Base-by-base conservation (phyloP, 257 asterid species). In the Ilex aquifolium region DNA sequence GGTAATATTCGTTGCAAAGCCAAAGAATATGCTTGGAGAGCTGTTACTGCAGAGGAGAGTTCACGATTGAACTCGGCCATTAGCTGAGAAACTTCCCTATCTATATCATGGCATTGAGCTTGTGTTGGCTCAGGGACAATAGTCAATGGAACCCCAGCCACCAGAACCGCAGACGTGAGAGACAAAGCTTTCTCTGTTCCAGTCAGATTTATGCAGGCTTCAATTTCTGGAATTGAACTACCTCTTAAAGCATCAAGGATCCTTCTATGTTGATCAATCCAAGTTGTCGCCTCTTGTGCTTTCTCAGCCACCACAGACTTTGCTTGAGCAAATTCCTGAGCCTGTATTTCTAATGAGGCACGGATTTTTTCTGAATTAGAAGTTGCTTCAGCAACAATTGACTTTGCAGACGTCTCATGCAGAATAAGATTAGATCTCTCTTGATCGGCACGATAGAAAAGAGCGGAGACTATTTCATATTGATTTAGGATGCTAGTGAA, bases 101-200 rank as follows among this genome's bases (percentile, higher is more conserved):
- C 99, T 32, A 87, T 93, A 51, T 93, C 99, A 32, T 67, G 82
- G 80, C 99, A 93, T 72, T 89, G 97, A 63, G 78, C 80, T 78
- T 85, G 97, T 46, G 99, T 89, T 58, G 99, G 99, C 78, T 93
- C 99, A 64, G 99, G 99, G 72, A 93, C 99, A 74, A 90, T 81
- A 31, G 96, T 87, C 65, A 88, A 69, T 61, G 99, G 97, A 72
- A 93, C 95, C 76, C 99, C 95, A 66, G 97, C 94, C 51, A 59
- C 85, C 65, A 79, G 65, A 73, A 90, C 97, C 40, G 99, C 97
- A 59, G 95, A 77, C 50, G 83, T 69, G 61, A 93, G 88, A 62
- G 97, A 89, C 54, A 93, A 56, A 72, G 88, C 79, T 82, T 90
- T 95, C 72, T 80, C 85, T 49, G 83, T 71, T 83, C 84, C 91